phyloP scores from a whole-genome alignment of 1,139 yeast genomes.

The Scheffersomyces segobiensis region DNA sequence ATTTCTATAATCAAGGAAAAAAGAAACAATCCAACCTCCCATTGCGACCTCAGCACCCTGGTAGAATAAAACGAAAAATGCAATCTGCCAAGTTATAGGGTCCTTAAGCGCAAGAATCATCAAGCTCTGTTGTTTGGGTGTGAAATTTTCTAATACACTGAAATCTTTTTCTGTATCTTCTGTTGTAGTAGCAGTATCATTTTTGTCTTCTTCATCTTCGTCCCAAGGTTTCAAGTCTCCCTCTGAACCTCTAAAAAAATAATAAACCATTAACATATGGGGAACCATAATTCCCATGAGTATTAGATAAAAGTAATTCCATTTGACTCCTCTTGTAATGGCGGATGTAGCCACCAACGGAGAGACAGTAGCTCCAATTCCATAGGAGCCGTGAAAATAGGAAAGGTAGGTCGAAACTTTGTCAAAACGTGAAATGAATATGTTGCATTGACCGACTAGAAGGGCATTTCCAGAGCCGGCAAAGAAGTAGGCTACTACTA shows the following conservation, averaged over 20 bases:
- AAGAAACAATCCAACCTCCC: constrained; percentile 76
- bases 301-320: constrained; percentile 58
- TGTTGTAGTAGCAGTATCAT: not conserved
- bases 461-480: constrained; percentile 63
- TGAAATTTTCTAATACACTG: not conserved
- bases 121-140: not conserved
- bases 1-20: constrained; percentile 53
- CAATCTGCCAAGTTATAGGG: constrained; percentile 53
- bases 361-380: constrained; percentile 61
- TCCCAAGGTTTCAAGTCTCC: constrained; percentile 19
- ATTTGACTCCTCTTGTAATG: constrained; percentile 45
- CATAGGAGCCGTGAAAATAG: constrained; percentile 60
- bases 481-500: constrained; percentile 55
- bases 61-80: constrained; percentile 56
- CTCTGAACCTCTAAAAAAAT: constrained; percentile 45
- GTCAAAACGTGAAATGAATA: constrained; percentile 52
- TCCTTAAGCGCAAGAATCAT: constrained; percentile 37
- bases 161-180: constrained; percentile 1
- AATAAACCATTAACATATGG: constrained; percentile 26
- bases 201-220: constrained; percentile 2
- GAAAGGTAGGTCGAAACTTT: constrained; percentile 53
- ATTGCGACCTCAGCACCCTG: constrained; percentile 69
- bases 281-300: constrained; percentile 39
- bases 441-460: constrained; percentile 55
- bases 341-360: constrained; percentile 61